A percentile compares a stretch with the other conserved stretches of the same genome.
Conservation (phyloP, 306 rosid species). For the Cucurbita ficifolia region DNA sequence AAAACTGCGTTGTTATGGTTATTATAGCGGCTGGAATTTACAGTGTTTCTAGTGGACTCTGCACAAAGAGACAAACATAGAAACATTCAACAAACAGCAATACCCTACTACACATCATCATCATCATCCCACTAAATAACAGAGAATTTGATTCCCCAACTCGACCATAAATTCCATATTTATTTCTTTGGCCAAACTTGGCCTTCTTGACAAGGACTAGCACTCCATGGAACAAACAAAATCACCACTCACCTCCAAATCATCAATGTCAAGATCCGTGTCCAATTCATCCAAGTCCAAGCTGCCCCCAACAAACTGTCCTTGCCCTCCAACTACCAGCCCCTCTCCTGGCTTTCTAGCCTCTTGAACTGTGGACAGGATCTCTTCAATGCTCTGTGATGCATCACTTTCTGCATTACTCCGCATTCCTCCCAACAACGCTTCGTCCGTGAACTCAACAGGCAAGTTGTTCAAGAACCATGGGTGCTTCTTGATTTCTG, state of each 20-base stretch:
- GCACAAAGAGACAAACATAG: conserved; percentile 17
- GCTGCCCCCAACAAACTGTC: conserved; percentile 54
- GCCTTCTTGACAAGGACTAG: not conserved
- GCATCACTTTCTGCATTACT: conserved; percentile 17
- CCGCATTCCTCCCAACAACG: conserved; percentile 13
- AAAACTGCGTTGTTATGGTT: not conserved
- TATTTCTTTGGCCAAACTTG: conserved; percentile 5
- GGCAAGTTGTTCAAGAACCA: conserved; percentile 75
- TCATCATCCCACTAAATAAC: not conserved
- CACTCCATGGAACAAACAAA: conserved; percentile 67
- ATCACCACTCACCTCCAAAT: conserved; percentile 77
- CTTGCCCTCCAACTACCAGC: conserved; percentile 38
- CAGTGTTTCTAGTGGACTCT: conserved; percentile 14
- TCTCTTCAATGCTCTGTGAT: conserved; percentile 46
- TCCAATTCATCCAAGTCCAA: conserved; percentile 83
- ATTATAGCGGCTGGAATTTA: conserved; percentile 1
- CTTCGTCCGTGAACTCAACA: conserved; percentile 46
- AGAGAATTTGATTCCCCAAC: conserved; percentile 25
- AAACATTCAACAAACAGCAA: conserved; percentile 24
- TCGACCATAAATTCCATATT: conserved; percentile 10
- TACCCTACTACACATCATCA: not conserved
- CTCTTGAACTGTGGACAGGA: conserved; percentile 57
- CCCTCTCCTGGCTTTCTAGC: conserved; percentile 48
- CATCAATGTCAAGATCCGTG: conserved; percentile 70
- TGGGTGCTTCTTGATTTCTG: conserved; percentile 59